phyloP scores from a whole-genome alignment of 225 moss, liverwort and hornwort genomes.

The Pseudisothecium myosuroides region DNA sequence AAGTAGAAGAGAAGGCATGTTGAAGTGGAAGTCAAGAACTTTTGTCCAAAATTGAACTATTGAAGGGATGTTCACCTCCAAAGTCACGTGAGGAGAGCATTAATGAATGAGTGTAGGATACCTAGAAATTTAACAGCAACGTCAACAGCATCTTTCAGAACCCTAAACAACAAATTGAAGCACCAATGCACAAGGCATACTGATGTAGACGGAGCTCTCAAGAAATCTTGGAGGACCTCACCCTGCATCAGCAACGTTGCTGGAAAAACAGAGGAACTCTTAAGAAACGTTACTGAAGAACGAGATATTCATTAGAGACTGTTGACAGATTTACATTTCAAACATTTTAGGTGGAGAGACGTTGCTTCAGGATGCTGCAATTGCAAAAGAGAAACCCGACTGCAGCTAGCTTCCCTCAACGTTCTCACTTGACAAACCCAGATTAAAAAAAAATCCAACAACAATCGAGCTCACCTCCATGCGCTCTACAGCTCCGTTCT shows the following conservation, averaged over 20 bases:
- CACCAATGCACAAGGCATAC: not conserved
- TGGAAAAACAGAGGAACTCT: not conserved
- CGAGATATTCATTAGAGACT: not conserved
- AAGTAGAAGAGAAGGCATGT: not conserved
- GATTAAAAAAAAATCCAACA: not conserved
- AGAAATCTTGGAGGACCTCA: not conserved
- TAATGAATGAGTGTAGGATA: not conserved
- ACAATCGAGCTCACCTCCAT: not conserved
- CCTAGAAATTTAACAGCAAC: not conserved
- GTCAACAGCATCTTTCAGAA: not conserved
- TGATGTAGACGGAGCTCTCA: not conserved
- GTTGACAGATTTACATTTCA: not conserved
- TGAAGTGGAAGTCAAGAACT: not conserved
- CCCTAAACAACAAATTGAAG: not conserved
- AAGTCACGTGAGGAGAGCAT: not conserved
- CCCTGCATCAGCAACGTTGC: not conserved
- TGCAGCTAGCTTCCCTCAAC: not conserved
- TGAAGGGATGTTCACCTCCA: not conserved
- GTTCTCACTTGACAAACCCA: not conserved
- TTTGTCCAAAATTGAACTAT: not conserved
- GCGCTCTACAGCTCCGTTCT: not conserved
- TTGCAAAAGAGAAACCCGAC: not conserved
- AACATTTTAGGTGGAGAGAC: not conserved
- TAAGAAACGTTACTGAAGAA: not conserved
- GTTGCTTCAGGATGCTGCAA: not conserved